Base-by-base conservation (phyloP, 2,329 filamentous ascomycete species). In the Tricladium varicosporioides region DNA sequence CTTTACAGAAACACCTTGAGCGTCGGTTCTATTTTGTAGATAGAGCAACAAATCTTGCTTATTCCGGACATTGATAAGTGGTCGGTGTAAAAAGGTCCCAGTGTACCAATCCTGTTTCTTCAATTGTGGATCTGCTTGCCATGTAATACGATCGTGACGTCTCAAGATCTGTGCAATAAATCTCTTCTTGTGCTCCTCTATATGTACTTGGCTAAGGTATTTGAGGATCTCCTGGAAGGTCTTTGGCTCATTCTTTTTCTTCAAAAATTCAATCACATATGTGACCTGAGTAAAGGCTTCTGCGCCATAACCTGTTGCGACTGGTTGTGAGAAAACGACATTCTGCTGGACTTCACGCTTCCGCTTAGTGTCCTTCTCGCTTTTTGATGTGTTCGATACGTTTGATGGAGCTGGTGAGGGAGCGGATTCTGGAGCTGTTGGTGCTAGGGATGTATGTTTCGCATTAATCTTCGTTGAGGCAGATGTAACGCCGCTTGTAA, bases 271-370 rank as follows among this genome's bases (percentile, higher is more conserved):
- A 70, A 96, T 86, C 16, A 91, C 91, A 74, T 92, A 96, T 57
- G 88, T 84, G 70, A 97, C 87, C 72, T 96, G 90, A 11, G 92
- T 95, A 77, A 91, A 87, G 71, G 94, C 85, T 72, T 93, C 88
- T 59, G 81, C 81, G 64, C 92, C 91, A 52, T 87, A 89, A 69
- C 87, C 88, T 14, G 85, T 90, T 68, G 87, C 85, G 62, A 83
- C 81, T 16, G 89, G 89, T 75, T 92, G 90, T 55, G 89, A 92
- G 74, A 86, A 93, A 53, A 89, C 78, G 50, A 89, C 77, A 48
- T 78, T 78, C 72, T 43, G 22, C 22, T 27, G 73, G 62, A 69
- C 16, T 18, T 84, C 81, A 67, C 81, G 78, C 73, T 87, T 86
- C 60, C 79, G 78, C 71, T 85, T 86, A 55, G 81, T 81, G 49